Evolutionary conservation across 2,329 filamentous ascomycete genomes (phyloP).

Genomic region (Paecilomyces niveus): DNA sequence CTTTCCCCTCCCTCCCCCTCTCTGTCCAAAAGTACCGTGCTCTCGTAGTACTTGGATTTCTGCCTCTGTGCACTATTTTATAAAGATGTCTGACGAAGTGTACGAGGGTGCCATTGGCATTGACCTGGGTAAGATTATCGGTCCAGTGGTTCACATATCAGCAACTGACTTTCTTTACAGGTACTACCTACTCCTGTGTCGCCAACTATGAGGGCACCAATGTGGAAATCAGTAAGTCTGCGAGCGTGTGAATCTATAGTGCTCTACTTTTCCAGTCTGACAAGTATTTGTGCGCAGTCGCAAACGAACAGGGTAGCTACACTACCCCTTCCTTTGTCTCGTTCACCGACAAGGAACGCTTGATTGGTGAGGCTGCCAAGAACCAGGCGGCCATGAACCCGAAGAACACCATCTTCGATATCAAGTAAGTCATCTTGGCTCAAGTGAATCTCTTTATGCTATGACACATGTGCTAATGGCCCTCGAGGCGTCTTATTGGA

Average conservation of each 20-base stretch:
- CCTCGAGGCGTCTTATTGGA: conserved; percentile 83
- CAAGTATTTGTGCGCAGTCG: conserved; percentile 48
- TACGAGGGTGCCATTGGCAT: conserved; percentile 99
- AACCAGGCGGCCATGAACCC: conserved; percentile 99
- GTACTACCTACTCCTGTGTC: conserved; percentile 99
- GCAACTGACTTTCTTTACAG: conserved; percentile 42
- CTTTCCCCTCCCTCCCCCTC: conserved; percentile 19
- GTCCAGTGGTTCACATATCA: not conserved
- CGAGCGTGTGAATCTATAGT: not conserved
- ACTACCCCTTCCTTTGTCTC: conserved; percentile 98
- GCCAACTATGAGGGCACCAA: conserved; percentile 99
- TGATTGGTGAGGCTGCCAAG: conserved; percentile 99
- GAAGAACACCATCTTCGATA: conserved; percentile 94
- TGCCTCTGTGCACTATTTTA: conserved; percentile 1
- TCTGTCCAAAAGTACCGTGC: conserved; percentile 31
- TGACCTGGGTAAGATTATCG: conserved; percentile 74
- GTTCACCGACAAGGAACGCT: conserved; percentile 96
- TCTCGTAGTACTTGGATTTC: conserved; percentile 1
- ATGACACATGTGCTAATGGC: not conserved
- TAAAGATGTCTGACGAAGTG: conserved; percentile 84
- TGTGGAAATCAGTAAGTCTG: conserved; percentile 85
- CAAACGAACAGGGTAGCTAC: conserved; percentile 99
- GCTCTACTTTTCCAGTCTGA: conserved; percentile 1
- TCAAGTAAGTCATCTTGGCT: conserved; percentile 65
- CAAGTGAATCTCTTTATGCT: not conserved